Conservation (phyloP, 345 rosid species). For the Camelina sativa region DNA sequence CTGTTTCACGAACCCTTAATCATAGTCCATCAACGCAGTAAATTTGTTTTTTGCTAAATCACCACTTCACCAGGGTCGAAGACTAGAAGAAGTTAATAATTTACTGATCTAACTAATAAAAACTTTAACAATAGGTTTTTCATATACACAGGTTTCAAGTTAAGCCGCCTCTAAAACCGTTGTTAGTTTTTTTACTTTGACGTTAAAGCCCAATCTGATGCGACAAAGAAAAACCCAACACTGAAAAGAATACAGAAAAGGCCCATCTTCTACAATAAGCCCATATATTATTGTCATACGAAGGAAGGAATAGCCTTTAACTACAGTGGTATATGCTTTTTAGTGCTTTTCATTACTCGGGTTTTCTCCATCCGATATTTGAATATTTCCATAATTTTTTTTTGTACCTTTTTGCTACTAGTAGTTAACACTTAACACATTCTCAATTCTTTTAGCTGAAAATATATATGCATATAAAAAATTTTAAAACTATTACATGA, state of each 20-base stretch:
- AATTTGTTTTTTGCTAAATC: background rate
- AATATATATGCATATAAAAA: background rate
- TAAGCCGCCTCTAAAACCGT: background rate
- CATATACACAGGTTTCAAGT: background rate
- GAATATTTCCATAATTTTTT: background rate
- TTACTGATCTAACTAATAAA: background rate
- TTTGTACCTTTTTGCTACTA: too few relatives aligned
- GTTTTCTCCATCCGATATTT: background rate
- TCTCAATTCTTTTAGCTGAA: background rate
- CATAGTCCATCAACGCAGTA: background rate
- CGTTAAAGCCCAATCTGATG: background rate
- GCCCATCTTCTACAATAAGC: background rate
- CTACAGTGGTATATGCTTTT: slow-evolving; percentile 4
- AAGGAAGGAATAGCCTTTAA: background rate
- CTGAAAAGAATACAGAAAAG: background rate
- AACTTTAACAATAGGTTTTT: too few relatives aligned
- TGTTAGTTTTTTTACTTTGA: slow-evolving; percentile 9
- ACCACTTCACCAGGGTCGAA: background rate
- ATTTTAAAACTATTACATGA: background rate
- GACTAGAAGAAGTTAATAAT: background rate
- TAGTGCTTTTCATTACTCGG: background rate
- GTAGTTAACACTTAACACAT: too few relatives aligned
- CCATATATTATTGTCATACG: slow-evolving; percentile 1
- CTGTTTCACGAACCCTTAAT: background rate
- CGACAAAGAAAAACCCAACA: background rate